A percentile compares a stretch with the other conserved stretches of the same genome.
Conservation (phyloP, 192 early-diverging fungal genomes). For the Diversispora epigaea region DNA sequence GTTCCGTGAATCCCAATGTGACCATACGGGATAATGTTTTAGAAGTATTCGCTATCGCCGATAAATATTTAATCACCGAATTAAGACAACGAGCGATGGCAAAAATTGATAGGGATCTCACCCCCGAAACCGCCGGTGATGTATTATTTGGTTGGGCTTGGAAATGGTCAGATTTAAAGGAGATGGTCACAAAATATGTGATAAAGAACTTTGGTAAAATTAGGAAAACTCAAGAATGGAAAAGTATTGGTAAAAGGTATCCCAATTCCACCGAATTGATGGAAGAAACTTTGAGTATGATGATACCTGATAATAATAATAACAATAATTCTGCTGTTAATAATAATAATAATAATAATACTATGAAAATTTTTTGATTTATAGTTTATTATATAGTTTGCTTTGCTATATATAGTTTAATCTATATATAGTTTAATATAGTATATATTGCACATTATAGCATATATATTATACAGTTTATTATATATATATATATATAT, state of each 20-base stretch:
- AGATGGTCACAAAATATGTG: constrained; percentile 25
- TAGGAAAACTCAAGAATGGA: constrained; percentile 13
- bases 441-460: too few species aligned
- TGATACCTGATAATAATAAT: too few species aligned
- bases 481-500: too few species aligned
- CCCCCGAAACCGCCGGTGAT: constrained; percentile 20
- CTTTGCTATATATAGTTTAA: too few species aligned
- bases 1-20: neutral
- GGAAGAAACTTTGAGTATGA: too few species aligned
- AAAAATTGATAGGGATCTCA: constrained; percentile 19
- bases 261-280: too few species aligned
- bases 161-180: constrained; percentile 30
- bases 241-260: constrained; percentile 3
- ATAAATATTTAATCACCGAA: constrained; percentile 32
- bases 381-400: too few species aligned
- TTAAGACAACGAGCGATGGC: constrained; percentile 15
- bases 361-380: too few species aligned
- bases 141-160: constrained; percentile 25
- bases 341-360: too few species aligned
- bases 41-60: constrained; percentile 25
- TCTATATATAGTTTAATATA: too few species aligned
- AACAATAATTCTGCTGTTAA: too few species aligned
- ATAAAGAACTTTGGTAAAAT: constrained; percentile 8
- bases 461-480: too few species aligned
- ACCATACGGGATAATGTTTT: neutral